Evolutionary conservation across 768 basidiomycete species (phyloP), one percentile per base, ranked within the genome.

Genomic region (Solioccasus polychromus): DNA sequence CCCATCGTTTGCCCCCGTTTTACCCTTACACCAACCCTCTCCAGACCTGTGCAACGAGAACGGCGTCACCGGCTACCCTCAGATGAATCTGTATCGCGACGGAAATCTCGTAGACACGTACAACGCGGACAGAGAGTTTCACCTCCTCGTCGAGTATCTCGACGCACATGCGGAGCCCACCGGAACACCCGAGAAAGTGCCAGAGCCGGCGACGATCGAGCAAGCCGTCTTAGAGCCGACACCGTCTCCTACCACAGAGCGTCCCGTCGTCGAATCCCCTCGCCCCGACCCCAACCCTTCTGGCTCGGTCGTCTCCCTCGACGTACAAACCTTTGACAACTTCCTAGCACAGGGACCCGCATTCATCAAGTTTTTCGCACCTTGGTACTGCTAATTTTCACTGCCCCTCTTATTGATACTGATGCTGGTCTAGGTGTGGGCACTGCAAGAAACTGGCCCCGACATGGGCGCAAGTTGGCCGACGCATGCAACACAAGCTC

Each of bases 401-500:
- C 17, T 20, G n/a, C 5, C 35, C 25, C 1, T 23, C 10, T 29
- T 22, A 8, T 18, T 4, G 10, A 14, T 22, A 35, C 41, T 55
- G 5, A 52, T 15, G 1, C 4, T 5, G 5, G 12, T 11, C 2
- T 30, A 79, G 79, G 90, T 97, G 94, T 62, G 89, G 89, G 4
- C 94, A 98, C 68, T 99, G 95, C 77, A 94, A 96, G 71, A 90
- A 90, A 60, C 75, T 98, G 2, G 89, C 90, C 1, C 92, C 84
- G 41, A 75, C 71, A 0, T 98, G 92, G 90, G 70, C 69, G 1
- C 73, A 85, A 39, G 77, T 99, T 3, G 94, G 89, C 0, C 65
- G 68, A 39, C 68, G 70, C 18, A 82, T 94, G 76, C 77, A 85
- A 53, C 71, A 75, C 49, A 82, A 82, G 38, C 71, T 94, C 24